Conservation (phyloP, 129 eudicot genomes). For the Lonicera japonica region DNA sequence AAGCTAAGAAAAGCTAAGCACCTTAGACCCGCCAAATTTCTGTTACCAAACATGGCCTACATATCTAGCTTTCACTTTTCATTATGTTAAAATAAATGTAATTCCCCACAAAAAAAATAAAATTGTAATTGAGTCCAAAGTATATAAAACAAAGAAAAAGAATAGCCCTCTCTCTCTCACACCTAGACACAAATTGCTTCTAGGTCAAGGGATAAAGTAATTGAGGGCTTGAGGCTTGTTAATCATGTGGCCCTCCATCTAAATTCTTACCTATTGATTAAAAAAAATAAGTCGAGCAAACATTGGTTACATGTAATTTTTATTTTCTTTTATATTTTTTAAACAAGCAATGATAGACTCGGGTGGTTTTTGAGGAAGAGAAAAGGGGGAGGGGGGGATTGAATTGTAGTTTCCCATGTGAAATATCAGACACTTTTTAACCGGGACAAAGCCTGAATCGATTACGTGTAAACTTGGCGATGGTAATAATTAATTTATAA, state of each 20-base stretch:
- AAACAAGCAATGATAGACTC: too few relatives aligned
- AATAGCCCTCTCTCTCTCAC: slow-evolving; percentile 1
- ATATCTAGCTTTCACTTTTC: slow-evolving; percentile 27
- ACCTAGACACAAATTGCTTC: neutral
- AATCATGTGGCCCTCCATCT: neutral
- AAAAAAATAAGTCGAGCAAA: too few relatives aligned
- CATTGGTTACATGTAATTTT: too few relatives aligned
- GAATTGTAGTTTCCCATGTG: too few relatives aligned
- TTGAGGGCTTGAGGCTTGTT: neutral
- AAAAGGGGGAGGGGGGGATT: too few relatives aligned
- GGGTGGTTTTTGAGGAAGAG: too few relatives aligned
- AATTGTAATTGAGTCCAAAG: slow-evolving; percentile 20
- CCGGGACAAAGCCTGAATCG: too few relatives aligned
- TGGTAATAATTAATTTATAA: too few relatives aligned
- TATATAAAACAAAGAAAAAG: neutral
- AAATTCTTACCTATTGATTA: neutral
- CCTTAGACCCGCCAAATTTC: slow-evolving; percentile 12
- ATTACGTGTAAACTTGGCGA: too few relatives aligned
- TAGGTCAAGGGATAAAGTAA: neutral
- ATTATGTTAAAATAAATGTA: slow-evolving; percentile 9
- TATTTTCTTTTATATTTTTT: too few relatives aligned
- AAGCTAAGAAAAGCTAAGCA: neutral
- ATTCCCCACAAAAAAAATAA: too few relatives aligned
- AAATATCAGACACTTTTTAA: too few relatives aligned
- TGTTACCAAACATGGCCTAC: slow-evolving; percentile 22